phyloP scores from a whole-genome alignment of 768 basidiomycete genomes.

The Macrolepiota fuliginosa region DNA sequence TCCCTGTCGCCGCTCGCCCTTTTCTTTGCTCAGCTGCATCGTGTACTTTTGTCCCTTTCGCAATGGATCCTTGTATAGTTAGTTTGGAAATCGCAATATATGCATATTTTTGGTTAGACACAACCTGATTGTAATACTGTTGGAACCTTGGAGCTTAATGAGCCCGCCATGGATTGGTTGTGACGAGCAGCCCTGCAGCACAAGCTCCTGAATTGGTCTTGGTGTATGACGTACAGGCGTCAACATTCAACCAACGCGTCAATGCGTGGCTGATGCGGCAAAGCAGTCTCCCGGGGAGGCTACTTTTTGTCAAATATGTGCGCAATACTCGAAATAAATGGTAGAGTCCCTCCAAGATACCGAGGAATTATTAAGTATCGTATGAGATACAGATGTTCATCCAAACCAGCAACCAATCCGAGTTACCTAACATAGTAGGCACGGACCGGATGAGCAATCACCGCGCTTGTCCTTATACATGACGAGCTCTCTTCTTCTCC shows the following conservation, averaged over 20 bases:
- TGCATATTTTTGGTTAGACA: background rate
- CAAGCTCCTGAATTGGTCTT: too few relatives aligned
- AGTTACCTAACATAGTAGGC: background rate
- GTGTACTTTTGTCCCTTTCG: constrained; percentile 4
- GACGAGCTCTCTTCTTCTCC: background rate
- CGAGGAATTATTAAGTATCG: too few relatives aligned
- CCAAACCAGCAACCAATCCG: too few relatives aligned
- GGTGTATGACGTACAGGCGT: too few relatives aligned
- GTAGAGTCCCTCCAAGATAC: too few relatives aligned
- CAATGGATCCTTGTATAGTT: background rate
- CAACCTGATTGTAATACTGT: background rate
- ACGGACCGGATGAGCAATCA: too few relatives aligned
- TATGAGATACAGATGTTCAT: too few relatives aligned
- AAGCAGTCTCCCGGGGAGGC: too few relatives aligned
- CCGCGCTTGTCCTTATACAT: background rate
- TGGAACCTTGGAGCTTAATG: background rate
- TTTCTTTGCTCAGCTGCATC: background rate
- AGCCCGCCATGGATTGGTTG: background rate
- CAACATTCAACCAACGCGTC: too few relatives aligned
- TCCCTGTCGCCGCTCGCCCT: background rate
- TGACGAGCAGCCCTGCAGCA: background rate
- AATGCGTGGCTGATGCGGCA: too few relatives aligned
- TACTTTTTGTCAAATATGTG: too few relatives aligned
- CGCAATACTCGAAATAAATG: too few relatives aligned
- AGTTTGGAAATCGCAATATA: background rate